Evolutionary conservation across 1,139 yeast species (phyloP), one percentile per base, ranked within the genome.

Genomic region (Candida mesenterica): DNA sequence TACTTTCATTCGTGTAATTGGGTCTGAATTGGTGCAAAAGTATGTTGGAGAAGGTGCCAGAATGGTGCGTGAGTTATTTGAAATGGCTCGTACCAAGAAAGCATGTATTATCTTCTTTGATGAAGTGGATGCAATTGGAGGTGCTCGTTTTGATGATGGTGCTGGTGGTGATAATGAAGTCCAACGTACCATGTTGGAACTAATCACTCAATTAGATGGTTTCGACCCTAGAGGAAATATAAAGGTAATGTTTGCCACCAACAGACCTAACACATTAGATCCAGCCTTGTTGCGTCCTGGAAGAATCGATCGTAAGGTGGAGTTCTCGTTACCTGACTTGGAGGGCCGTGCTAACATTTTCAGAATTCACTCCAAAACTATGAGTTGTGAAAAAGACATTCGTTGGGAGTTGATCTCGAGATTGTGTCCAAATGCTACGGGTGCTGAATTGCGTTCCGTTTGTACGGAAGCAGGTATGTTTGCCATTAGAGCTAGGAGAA

Each of bases 161-260:
- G 98, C 97, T 14, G 98, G 98, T 50, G 98, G 98, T 52, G 98
- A 92, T 63, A 92, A 90, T 59, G 98, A 92, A 69, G 98, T 92
- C 38, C 98, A 92, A 66, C 79, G 98, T 71, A 92, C 98, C 38
- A 92, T 92, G 98, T 77, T 92, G 78, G 98, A 92, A 63, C 78
- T 92, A 53, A 90, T 92, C 57, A 89, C 97, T 28, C 98, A 92
- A 62, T 73, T 92, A 54, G 98, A 92, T 63, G 98, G 98, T 39
- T 92, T 92, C 61, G 98, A 92, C 56, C 95, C 98, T 42, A 82
- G 97, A 65, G 97, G 97, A 55, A 92, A 92, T 62, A 92, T 92
- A 62, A 92, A 92, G 70, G 98, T 92, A 38, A 92, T 92, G 97
- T 92, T 92, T 67, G 99, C 99, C 31, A 92, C 98, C 15, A 92